Evolutionary conservation across 441 rosid species (phyloP), one percentile per base, ranked within the genome.

Genomic region (Euphorbia celastroides): DNA sequence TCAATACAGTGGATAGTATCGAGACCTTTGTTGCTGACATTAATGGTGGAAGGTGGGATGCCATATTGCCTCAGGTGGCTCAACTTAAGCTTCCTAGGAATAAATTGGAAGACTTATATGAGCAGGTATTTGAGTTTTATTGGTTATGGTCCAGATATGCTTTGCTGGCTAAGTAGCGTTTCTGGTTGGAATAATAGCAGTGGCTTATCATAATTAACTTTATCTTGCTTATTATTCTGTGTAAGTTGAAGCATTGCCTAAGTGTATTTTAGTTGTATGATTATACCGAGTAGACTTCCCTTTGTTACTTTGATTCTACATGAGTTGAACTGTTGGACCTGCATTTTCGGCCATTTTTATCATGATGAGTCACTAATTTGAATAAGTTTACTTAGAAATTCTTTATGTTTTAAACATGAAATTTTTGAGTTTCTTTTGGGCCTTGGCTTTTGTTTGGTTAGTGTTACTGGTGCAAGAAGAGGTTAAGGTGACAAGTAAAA

Each of bases 1-100:
- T 96, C 32, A 96, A 96, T 62, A 92, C 98, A 0, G 97, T 95
- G 10, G 99, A 95, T 74, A 90, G 97, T 71, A 84, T 90, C 38
- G 97, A 95, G 78, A 90, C 99, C 0, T 95, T 95, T 80, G 88
- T 92, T 7, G 88, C 96, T 3, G 98, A 92, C 71, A 78, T 90
- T 42, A 93, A 92, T 70, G 74, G 90, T 62, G 98, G 99, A 38
- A 79, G 96, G 71, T 92, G 97, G 97, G 99, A 96, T 69, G 90
- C 96, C 0, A 84, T 90, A 14, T 73, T 96, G 78, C 96, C 99
- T 73, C 99, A 96, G 69, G 94, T 96, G 20, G 83, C 97, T 32
- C 99, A 90, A 66, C 97, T 96, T 60, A 96, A 93, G 84, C 96
- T 93, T 57, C 96, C 98, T 26, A 83, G 97, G 83, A 81, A 90